Percentiles rank a stretch among this genome's conserved stretches.
Evolutionary conservation across 768 basidiomycete species (phyloP).

Genomic region (Clavaria fumosa): DNA sequence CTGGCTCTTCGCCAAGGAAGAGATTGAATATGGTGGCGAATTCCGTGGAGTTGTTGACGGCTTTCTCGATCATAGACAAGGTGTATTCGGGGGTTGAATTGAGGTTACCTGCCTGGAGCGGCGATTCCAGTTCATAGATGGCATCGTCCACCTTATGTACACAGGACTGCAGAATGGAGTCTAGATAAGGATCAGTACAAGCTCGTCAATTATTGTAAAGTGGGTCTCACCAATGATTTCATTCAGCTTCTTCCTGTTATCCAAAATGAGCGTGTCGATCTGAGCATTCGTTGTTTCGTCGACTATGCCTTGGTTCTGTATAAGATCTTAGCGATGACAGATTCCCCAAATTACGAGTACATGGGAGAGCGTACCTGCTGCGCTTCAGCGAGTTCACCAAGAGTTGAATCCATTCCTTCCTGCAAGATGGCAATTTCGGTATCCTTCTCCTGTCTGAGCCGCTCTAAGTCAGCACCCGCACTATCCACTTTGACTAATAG

Average conservation of each 20-base stretch:
- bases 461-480: constrained; percentile 61
- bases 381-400: constrained; percentile 73
- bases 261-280: constrained; percentile 91
- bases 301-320: constrained; percentile 64
- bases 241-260: constrained; percentile 95
- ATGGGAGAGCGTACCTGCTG: constrained; percentile 72
- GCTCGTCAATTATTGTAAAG: constrained; percentile 1
- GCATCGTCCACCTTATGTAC: constrained; percentile 95
- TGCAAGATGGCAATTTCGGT: constrained; percentile 92
- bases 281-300: constrained; percentile 93
- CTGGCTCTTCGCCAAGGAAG: constrained; percentile 70
- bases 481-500: constrained; percentile 68
- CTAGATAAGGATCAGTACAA: constrained; percentile 25
- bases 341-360: constrained; percentile 3
- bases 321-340: constrained; percentile 6
- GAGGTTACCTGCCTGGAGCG: constrained; percentile 83
- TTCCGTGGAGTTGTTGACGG: constrained; percentile 85
- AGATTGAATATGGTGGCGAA: constrained; percentile 92
- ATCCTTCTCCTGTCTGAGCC: constrained; percentile 86
- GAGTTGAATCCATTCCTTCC: constrained; percentile 86
- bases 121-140: constrained; percentile 95
- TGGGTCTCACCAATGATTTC: constrained; percentile 67
- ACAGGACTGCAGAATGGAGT: constrained; percentile 93
- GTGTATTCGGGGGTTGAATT: constrained; percentile 99
- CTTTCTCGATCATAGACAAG: constrained; percentile 96